Evolutionary conservation across 2,329 filamentous ascomycete species (phyloP).

Genomic region (Stenocarpella maydis): DNA sequence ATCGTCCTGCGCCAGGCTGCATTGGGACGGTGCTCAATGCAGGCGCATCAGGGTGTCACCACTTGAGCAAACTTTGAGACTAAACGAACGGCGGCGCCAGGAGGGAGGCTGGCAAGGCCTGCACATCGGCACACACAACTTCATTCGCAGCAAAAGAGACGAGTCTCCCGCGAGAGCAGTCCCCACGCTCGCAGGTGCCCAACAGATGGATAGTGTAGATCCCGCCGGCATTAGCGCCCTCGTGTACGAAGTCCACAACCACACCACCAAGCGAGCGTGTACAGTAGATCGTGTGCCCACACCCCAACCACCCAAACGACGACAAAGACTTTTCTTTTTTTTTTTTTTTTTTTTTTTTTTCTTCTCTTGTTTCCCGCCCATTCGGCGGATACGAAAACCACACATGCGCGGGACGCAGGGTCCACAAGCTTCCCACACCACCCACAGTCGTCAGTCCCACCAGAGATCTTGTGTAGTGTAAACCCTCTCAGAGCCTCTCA

Average conservation of each 20-base stretch:
- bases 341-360: too few species aligned
- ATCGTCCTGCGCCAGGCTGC: not conserved
- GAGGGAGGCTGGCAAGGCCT: constrained; percentile 12
- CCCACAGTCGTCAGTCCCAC: constrained; percentile 11
- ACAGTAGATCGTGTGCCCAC: constrained; percentile 16
- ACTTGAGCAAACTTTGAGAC: constrained; percentile 11
- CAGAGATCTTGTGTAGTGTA: not conserved
- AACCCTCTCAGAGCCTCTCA: not conserved
- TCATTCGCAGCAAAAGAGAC: not conserved
- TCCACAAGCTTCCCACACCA: not conserved
- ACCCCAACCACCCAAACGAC: constrained; percentile 3
- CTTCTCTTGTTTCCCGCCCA: too few species aligned
- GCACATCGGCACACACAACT: too few species aligned
- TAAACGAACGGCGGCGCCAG: constrained; percentile 6
- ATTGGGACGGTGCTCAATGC: constrained; percentile 7
- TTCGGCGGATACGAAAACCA: constrained; percentile 14
- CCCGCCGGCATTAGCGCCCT: constrained; percentile 29
- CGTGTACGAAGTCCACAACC: constrained; percentile 28
- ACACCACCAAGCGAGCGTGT: not conserved
- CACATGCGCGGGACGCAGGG: not conserved
- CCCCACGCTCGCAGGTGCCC: constrained; percentile 11
- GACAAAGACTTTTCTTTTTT: not conserved
- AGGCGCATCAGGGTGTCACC: constrained; percentile 18
- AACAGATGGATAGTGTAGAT: too few species aligned
- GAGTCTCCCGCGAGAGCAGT: constrained; percentile 15